Percentiles rank a stretch among this genome's conserved stretches.
Conservation (phyloP, 2,329 filamentous ascomycete genomes). For the Pseudogymnoascus verrucosus region DNA sequence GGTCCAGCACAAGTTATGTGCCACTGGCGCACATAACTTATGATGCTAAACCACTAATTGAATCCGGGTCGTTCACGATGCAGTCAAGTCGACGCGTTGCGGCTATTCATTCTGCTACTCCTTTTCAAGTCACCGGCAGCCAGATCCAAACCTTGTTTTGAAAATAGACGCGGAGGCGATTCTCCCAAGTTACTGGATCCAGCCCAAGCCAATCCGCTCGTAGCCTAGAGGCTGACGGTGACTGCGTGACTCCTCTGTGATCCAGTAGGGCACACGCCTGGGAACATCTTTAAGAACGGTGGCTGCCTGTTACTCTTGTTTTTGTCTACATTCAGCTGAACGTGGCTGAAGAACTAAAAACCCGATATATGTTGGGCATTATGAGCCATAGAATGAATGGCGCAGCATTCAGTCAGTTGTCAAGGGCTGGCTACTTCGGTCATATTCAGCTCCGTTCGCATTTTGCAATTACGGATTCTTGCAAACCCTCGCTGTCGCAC, state of each 20-base stretch:
- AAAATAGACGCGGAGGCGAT: neutral
- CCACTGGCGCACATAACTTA: neutral
- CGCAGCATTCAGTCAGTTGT: neutral
- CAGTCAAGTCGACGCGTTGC: neutral
- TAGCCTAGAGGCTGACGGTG: neutral
- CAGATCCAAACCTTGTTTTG: conserved; percentile 3
- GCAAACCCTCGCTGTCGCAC: conserved; percentile 2
- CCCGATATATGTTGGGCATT: conserved; percentile 2
- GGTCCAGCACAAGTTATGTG: neutral
- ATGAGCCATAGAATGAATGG: neutral
- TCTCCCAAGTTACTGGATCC: conserved; percentile 2
- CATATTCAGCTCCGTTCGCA: neutral
- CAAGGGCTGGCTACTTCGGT: neutral
- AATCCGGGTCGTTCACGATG: neutral
- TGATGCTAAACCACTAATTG: conserved; percentile 6
- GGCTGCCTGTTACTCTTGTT: neutral
- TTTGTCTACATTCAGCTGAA: neutral
- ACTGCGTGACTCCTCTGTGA: neutral
- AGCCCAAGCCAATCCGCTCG: neutral
- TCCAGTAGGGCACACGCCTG: neutral
- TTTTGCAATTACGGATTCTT: conserved; percentile 3
- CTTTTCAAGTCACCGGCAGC: conserved; percentile 1
- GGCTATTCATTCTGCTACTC: conserved; percentile 8
- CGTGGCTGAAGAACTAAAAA: neutral
- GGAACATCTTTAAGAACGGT: neutral